These are phyloP conservation scores for Plantago coronopus DNA, from an alignment of 305 asterid species.

Conservation along the genomic window DNA sequence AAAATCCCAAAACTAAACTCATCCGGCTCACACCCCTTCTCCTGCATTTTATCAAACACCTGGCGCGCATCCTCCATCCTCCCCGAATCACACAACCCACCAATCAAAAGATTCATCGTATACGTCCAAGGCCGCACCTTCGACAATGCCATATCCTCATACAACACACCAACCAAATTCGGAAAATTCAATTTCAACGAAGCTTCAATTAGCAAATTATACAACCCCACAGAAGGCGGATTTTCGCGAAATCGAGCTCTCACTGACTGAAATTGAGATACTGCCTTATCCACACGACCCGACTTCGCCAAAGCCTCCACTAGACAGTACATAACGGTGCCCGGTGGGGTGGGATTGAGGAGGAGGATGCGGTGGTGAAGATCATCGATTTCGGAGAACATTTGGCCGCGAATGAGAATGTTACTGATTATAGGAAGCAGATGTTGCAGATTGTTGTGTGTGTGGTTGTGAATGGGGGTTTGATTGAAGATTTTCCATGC, in stretches of 20 bases:
- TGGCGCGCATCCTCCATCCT: constrained; percentile 62
- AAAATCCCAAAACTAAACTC: constrained; percentile 71
- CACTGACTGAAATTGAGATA: constrained; percentile 57
- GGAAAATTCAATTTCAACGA: constrained; percentile 36
- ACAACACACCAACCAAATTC: constrained; percentile 46
- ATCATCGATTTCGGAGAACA: constrained; percentile 53
- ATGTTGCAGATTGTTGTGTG: constrained; percentile 18
- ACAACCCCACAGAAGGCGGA: constrained; percentile 49
- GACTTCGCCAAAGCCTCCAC: constrained; percentile 45
- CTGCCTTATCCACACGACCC: constrained; percentile 43
- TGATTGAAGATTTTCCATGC: constrained; percentile 84
- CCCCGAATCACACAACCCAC: constrained; percentile 57
- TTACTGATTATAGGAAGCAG: constrained; percentile 49
- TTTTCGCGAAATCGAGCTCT: constrained; percentile 37
- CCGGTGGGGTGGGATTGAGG: constrained; percentile 27
- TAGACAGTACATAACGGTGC: constrained; percentile 34
- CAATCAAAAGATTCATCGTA: constrained; percentile 70
- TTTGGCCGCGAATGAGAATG: constrained; percentile 56
- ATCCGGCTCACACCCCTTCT: constrained; percentile 68
- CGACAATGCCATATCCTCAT: constrained; percentile 59
- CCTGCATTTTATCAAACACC: constrained; percentile 69
- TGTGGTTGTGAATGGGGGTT: constrained; percentile 20
- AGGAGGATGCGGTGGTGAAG: constrained; percentile 55
- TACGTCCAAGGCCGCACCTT: constrained; percentile 57
- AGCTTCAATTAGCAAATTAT: constrained; percentile 59